Conservation (phyloP, 1,139 yeast species). For the Diutina catenulata region DNA sequence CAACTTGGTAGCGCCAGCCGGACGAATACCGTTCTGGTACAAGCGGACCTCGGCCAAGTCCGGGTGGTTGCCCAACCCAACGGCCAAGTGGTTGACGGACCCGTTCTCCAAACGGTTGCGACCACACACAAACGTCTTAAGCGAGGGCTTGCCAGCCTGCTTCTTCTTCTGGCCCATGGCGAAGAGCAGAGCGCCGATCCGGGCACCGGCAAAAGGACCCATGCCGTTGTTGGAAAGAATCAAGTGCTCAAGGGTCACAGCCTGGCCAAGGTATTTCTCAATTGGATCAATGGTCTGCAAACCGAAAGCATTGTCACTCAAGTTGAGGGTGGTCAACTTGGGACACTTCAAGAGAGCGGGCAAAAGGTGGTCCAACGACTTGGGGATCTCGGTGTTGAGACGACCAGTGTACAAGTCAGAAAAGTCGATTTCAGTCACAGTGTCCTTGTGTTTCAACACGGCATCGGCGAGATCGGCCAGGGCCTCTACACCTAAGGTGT, state of each 20-base stretch:
- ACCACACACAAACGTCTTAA: slow-evolving; percentile 86
- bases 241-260: slow-evolving; percentile 72
- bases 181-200: slow-evolving; percentile 79
- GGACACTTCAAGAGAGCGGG: slow-evolving; percentile 63
- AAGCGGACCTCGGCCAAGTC: slow-evolving; percentile 64
- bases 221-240: slow-evolving; percentile 89
- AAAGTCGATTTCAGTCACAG: slow-evolving; percentile 59
- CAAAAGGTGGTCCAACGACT: slow-evolving; percentile 58
- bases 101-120: slow-evolving; percentile 95
- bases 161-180: slow-evolving; percentile 57
- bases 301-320: slow-evolving; percentile 95
- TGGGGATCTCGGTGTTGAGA: slow-evolving; percentile 87
- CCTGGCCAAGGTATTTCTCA: slow-evolving; percentile 65
- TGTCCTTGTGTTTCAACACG: slow-evolving; percentile 35
- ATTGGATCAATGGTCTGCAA: slow-evolving; percentile 88
- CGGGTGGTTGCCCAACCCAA: slow-evolving; percentile 66
- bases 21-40: slow-evolving; percentile 95
- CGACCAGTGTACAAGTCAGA: slow-evolving; percentile 94
- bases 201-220: slow-evolving; percentile 95
- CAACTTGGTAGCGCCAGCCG: slow-evolving; percentile 73
- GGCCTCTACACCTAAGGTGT: slow-evolving; percentile 89
- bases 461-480: slow-evolving; percentile 59
- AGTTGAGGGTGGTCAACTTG: slow-evolving; percentile 51
- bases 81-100: slow-evolving; percentile 65
- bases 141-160: slow-evolving; percentile 29